phyloP scores from a whole-genome alignment of 208 protist genomes.

The Angomonas desouzai region DNA sequence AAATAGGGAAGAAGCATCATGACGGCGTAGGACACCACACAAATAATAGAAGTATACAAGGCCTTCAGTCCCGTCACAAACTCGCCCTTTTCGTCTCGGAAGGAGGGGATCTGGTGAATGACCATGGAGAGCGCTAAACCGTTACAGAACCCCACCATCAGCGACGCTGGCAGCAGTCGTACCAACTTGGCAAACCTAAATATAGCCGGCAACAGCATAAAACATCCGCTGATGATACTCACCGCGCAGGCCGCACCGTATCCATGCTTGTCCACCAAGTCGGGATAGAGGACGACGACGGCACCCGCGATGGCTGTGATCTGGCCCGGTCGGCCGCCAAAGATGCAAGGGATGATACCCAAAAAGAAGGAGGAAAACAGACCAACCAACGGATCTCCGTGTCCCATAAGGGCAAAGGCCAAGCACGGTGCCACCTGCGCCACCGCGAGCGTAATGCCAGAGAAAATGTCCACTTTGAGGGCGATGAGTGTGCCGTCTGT shows the following conservation, averaged over 20 bases:
- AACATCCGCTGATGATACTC: conserved; percentile 38
- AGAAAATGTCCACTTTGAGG: conserved; percentile 44
- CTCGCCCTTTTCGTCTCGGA: conserved; percentile 35
- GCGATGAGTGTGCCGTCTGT: conserved; percentile 41
- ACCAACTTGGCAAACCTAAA: conserved; percentile 44
- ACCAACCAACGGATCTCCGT: conserved; percentile 36
- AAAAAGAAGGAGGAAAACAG: conserved; percentile 57
- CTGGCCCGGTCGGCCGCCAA: conserved; percentile 46
- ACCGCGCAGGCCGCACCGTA: conserved; percentile 38
- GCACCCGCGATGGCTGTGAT: conserved; percentile 53
- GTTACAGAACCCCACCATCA: conserved; percentile 62
- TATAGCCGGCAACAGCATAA: conserved; percentile 37
- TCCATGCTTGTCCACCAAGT: conserved; percentile 42
- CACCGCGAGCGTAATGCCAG: conserved; percentile 42
- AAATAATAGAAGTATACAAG: conserved; percentile 44
- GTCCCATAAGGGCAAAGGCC: conserved; percentile 46
- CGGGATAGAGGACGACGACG: conserved; percentile 49
- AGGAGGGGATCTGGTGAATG: conserved; percentile 37
- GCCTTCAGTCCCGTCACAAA: conserved; percentile 33
- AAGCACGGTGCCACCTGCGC: conserved; percentile 48
- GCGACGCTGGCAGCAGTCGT: conserved; percentile 37
- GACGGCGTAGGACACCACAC: conserved; percentile 40
- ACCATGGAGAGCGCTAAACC: conserved; percentile 47
- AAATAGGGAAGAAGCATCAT: conserved; percentile 64
- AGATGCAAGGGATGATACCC: conserved; percentile 39